phyloP scores from a whole-genome alignment of 768 basidiomycete genomes.

The Pholiota microspora region DNA sequence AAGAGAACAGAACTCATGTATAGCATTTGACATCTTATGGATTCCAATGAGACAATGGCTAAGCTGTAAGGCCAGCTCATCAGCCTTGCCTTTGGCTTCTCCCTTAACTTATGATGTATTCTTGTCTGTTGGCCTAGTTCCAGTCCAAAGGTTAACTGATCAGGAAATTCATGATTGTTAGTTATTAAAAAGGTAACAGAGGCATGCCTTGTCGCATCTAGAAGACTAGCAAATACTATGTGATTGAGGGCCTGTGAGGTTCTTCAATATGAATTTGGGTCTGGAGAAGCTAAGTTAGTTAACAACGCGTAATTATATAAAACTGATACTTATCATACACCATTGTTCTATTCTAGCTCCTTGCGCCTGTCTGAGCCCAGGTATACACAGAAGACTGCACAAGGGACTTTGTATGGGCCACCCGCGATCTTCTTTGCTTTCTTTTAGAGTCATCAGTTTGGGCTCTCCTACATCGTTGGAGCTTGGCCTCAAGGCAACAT shows the following conservation, averaged over 20 bases:
- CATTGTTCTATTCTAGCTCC: neutral
- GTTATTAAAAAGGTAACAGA: neutral
- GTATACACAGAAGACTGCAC: neutral
- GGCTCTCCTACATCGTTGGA: neutral
- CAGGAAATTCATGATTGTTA: neutral
- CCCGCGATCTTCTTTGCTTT: neutral
- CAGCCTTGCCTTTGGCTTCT: too few relatives aligned
- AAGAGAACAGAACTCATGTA: too few relatives aligned
- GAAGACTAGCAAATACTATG: neutral
- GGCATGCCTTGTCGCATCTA: neutral
- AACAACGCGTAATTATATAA: neutral
- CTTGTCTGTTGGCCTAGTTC: too few relatives aligned
- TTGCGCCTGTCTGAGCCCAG: neutral
- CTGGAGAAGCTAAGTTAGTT: neutral
- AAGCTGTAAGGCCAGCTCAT: too few relatives aligned
- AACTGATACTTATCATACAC: neutral
- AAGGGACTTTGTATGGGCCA: neutral
- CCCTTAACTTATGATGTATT: too few relatives aligned
- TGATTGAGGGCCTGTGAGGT: neutral
- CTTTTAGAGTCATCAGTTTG: neutral
- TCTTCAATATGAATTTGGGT: neutral
- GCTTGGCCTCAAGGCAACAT: neutral
- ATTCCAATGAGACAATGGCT: too few relatives aligned
- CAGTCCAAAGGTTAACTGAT: neutral
- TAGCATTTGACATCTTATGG: too few relatives aligned